These are phyloP conservation scores for Anastatica hierochuntica DNA, from an alignment of 345 rosid genomes.

Conservation along the genomic window DNA sequence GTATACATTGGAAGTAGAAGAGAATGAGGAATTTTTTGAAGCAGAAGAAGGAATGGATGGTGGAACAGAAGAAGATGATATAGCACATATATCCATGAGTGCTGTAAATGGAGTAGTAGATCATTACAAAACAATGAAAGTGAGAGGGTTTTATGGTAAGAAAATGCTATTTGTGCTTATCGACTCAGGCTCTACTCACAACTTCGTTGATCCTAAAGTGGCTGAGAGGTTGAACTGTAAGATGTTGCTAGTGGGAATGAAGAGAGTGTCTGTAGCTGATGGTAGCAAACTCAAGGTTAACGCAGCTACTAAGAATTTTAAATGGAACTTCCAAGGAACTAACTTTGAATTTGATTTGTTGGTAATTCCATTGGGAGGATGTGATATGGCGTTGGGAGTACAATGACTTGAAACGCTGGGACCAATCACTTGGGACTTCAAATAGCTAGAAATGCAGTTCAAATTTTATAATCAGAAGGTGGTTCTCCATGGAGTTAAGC, in stretches of 20 bases:
- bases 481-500: not conserved
- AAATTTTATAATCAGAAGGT: not conserved
- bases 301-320: accelerated
- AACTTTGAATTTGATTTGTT: not conserved
- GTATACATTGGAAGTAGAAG: no score
- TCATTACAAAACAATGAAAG: not conserved
- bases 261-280: not conserved
- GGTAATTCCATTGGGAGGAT: not conserved
- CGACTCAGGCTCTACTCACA: not conserved
- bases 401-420: not conserved
- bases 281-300: not conserved
- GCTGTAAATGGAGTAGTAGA: accelerated
- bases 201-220: not conserved
- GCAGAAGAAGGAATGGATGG: no score
- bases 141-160: not conserved
- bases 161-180: not conserved
- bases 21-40: no score
- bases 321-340: accelerated
- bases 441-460: not conserved
- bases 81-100: not conserved
- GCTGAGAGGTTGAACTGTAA: not conserved
- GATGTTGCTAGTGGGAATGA: no score
- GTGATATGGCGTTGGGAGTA: not conserved
- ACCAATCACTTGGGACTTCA: not conserved
- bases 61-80: no score